A percentile compares a stretch with the other conserved stretches of the same genome.
Evolutionary conservation across 768 basidiomycete species (phyloP).

Genomic region (Tricholoma matsutake): DNA sequence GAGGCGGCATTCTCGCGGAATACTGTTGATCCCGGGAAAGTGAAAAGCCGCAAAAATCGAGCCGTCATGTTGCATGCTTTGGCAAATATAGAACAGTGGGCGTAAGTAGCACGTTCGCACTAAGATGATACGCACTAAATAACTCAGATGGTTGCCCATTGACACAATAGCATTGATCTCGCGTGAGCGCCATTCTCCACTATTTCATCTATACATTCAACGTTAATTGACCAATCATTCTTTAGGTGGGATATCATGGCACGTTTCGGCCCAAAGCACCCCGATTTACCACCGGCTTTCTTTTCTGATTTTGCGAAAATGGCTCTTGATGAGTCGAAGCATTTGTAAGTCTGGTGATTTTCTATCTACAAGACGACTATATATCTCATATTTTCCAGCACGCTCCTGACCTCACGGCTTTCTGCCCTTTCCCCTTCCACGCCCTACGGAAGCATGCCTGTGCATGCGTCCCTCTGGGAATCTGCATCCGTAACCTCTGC

Average conservation of each 20-base stretch:
- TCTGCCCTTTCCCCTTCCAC: constrained; percentile 59
- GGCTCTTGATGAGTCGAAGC: constrained; percentile 84
- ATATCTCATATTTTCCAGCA: constrained; percentile 25
- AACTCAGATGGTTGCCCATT: not conserved
- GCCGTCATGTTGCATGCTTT: constrained; percentile 78
- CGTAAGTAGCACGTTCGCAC: constrained; percentile 44
- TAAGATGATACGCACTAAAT: not conserved
- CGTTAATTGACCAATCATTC: not conserved
- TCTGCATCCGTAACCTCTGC: constrained; percentile 65
- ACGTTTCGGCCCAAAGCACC: constrained; percentile 62
- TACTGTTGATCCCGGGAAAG: constrained; percentile 57
- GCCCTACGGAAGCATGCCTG: constrained; percentile 69
- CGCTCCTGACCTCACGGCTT: constrained; percentile 61
- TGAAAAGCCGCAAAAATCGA: constrained; percentile 58
- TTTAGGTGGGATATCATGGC: constrained; percentile 83
- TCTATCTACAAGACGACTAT: not conserved
- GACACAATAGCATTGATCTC: constrained; percentile 56
- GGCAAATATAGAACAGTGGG: constrained; percentile 88
- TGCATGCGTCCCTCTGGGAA: constrained; percentile 80
- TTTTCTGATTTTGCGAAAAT: constrained; percentile 83
- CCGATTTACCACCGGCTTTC: constrained; percentile 65
- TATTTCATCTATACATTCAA: not conserved
- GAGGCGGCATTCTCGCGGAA: constrained; percentile 48
- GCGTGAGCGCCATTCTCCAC: constrained; percentile 45
- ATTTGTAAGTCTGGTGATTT: constrained; percentile 44